Percentiles rank a stretch among this genome's conserved stretches.
Conservation (phyloP, 1,139 yeast species). For the Yamadazyma blattariae region DNA sequence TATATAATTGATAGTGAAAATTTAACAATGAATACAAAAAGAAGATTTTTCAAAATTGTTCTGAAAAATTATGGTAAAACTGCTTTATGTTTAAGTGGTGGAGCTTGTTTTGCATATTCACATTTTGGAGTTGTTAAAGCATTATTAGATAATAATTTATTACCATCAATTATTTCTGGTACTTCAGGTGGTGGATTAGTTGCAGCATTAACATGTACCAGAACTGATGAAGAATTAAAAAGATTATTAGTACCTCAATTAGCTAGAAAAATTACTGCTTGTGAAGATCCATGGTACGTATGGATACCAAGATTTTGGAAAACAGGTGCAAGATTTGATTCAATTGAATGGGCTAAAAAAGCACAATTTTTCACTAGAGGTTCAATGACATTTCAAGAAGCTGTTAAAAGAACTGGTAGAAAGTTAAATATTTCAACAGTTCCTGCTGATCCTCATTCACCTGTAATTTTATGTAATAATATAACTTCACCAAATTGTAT, state of each 20-base stretch:
- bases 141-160: slow-evolving; percentile 57
- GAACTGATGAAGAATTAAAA: slow-evolving; percentile 65
- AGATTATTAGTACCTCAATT: slow-evolving; percentile 58
- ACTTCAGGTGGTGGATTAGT: slow-evolving; percentile 84
- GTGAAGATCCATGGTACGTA: slow-evolving; percentile 60
- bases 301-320: slow-evolving; percentile 66
- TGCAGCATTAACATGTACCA: slow-evolving; percentile 69
- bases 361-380: slow-evolving; percentile 71
- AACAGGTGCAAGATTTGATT: slow-evolving; percentile 79
- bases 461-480: slow-evolving; percentile 74
- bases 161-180: slow-evolving; percentile 72
- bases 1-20: slow-evolving; percentile 37
- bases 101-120: slow-evolving; percentile 75
- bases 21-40: slow-evolving; percentile 40
- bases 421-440: slow-evolving; percentile 72
- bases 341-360: slow-evolving; percentile 72
- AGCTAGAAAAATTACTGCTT: slow-evolving; percentile 67
- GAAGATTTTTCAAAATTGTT: slow-evolving; percentile 54
- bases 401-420: slow-evolving; percentile 65
- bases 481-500: slow-evolving; percentile 79
- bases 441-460: slow-evolving; percentile 81
- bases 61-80: slow-evolving; percentile 69
- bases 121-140: slow-evolving; percentile 81
- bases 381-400: slow-evolving; percentile 69
- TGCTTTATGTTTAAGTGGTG: slow-evolving; percentile 75